Base-by-base conservation (phyloP, 2,329 filamentous ascomycete genomes). In the Microdochium trichocladiopsis region DNA sequence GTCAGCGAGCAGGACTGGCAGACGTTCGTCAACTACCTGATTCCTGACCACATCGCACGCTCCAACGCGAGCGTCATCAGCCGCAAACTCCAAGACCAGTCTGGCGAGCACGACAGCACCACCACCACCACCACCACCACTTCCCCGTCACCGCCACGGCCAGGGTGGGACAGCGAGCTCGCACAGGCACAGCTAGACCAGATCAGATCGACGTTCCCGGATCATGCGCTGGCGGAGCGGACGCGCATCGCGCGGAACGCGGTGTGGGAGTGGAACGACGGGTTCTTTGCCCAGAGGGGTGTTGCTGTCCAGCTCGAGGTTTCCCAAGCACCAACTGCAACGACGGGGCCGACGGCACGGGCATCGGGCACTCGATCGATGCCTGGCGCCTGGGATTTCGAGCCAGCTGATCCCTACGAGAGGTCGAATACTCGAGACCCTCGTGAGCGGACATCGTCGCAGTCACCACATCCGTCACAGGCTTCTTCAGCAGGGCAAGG, bases 1-100 rank as follows among this genome's bases (percentile, higher is more conserved):
- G 69, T 82, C 12, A 72, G 67, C 1, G 57, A 65, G 14, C 73
- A 78, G 58, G 80, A 84, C 60, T 84, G 81, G 81, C 71, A 73
- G 33, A 82, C 80, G 0, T 84, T 84, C 62, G 57, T 80, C 47
- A 82, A 82, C 58, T 77, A 76, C 54, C 63, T 84, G 16, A 61
- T 83, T 22, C 79, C 81, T 0, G 66, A 76, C 51, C 72, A 78
- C 60, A 65, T 68, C 4, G 63, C 66, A 1, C 60, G 63, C 16
- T 63, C 66, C 18, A 82, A 80, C 57, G 72, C 74, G 22, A 68
- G 69, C 48, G 59, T 80, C 18, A 63, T 76, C 16, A 73, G 79
- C 55, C 70, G 76, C 51, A 82, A 82, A 58, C 56, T n/a, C n/a
- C n/a, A n/a, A n/a, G n/a, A n/a, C n/a, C n/a, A n/a, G n/a, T n/a